Base-by-base conservation (phyloP, 495 filamentous ascomycete genomes). In the Chaetomium tenue region DNA sequence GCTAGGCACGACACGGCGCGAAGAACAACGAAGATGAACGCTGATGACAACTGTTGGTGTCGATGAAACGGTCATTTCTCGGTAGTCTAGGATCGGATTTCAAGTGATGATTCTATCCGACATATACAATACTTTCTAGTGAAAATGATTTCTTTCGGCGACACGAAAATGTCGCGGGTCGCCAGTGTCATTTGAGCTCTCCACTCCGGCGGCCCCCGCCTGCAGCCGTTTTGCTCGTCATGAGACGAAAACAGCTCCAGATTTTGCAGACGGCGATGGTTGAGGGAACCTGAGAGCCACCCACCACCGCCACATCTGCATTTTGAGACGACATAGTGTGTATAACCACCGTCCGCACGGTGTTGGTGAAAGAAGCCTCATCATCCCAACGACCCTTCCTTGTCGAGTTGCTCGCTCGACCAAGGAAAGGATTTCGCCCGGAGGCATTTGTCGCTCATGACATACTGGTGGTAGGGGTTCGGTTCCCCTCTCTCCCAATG, bases 191-290 rank as follows among this genome's bases (percentile, higher is more conserved):
- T 61, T 66, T 57, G 37, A 39, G 16, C 48, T 57, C 63, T 37
- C 63, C 63, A 66, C 63, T 25, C 15, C n/a, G 1, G 48, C 51
- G 63, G 63, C 51, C 28, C 28, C 63, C 63, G 63, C 57, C 33
- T 60, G 50, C 30, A 28, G 50, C 54, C 26, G 26, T 60, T 65
- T 51, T 52, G 51, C 57, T 48, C 63, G 57, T 55, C 63, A 48
- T 42, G 50, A 55, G 50, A 66, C 58, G 51, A 61, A 51, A 48
- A 33, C 39, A 18, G 15, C 58, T 61, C 52, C 44, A 30, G 40
- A 44, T 6, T 28, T 53, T 6, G 25, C 6, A 9, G 20, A 61
- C 11, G n/a, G 46, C 30, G 58, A 40, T 51, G 58, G 28, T 26
- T 47, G 30, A 50, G n/a, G 7, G 33, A 28, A n/a, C n/a, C n/a